Conservation (phyloP, 2,329 filamentous ascomycete genomes). For the Fusarium verticillioides region DNA sequence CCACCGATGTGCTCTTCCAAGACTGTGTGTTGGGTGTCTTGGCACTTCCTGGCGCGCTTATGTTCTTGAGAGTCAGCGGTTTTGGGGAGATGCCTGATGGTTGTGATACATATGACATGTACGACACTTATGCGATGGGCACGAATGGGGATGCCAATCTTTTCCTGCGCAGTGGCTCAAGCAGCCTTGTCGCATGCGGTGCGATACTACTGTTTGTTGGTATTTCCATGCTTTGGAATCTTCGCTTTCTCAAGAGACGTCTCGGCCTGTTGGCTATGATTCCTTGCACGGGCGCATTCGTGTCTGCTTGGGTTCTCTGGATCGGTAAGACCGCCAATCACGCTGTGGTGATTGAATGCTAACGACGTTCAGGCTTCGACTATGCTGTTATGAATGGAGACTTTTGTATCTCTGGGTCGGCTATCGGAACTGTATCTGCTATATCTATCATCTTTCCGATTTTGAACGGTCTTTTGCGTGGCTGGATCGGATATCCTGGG, state of each 20-base stretch:
- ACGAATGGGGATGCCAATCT: neutral
- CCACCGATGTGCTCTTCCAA: neutral
- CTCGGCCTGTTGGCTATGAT: neutral
- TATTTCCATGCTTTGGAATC: neutral
- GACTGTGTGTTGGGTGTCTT: neutral
- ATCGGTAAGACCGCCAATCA: rapidly evolving
- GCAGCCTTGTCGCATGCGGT: neutral
- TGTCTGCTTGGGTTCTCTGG: neutral
- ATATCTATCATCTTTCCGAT: neutral
- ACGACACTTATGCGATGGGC: neutral
- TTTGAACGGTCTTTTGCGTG: neutral
- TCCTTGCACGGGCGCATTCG: neutral
- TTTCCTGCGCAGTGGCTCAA: neutral
- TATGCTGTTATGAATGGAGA: neutral
- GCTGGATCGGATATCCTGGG: neutral
- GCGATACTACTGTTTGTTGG: neutral
- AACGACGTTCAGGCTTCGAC: neutral
- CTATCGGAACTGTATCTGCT: neutral
- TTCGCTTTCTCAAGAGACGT: neutral
- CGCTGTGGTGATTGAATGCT: rapidly evolving
- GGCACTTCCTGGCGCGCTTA: neutral
- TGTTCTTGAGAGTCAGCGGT: neutral
- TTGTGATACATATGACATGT: neutral
- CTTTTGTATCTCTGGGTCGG: neutral
- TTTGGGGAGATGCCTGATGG: neutral